Conservation (phyloP, 2,329 filamentous ascomycete species). For the Colletotrichum sojae region DNA sequence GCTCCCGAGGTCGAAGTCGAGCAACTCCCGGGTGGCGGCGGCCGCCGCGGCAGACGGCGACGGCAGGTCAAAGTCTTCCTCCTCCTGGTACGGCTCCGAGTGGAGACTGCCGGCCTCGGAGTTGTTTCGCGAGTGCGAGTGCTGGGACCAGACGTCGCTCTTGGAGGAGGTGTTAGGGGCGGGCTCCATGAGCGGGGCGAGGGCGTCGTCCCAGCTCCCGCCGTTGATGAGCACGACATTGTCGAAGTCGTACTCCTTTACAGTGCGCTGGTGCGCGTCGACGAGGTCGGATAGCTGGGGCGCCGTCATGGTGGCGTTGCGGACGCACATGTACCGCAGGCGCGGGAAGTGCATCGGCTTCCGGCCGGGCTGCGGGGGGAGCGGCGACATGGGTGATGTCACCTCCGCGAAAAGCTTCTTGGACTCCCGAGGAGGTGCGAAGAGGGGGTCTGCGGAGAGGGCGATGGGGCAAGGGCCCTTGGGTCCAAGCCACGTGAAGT, state of each 20-base stretch:
- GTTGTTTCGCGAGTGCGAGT: slow-evolving; percentile 54
- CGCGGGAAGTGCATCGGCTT: slow-evolving; percentile 75
- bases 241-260: slow-evolving; percentile 86
- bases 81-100: slow-evolving; percentile 46
- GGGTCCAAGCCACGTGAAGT: slow-evolving; percentile 82
- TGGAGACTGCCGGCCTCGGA: slow-evolving; percentile 48
- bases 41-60: slow-evolving; percentile 68
- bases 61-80: slow-evolving; percentile 53
- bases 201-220: slow-evolving; percentile 85
- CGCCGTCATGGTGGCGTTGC: slow-evolving; percentile 80
- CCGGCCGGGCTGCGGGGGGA: slow-evolving; percentile 66
- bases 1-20: slow-evolving; percentile 53
- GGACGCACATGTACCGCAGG: slow-evolving; percentile 77
- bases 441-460: slow-evolving; percentile 78
- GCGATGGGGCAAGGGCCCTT: slow-evolving; percentile 83
- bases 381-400: slow-evolving; percentile 74
- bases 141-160: slow-evolving; percentile 58
- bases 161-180: slow-evolving; percentile 51
- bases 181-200: slow-evolving; percentile 75
- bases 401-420: slow-evolving; percentile 76
- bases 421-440: slow-evolving; percentile 66
- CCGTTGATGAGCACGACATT: slow-evolving; percentile 77
- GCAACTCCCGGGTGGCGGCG: slow-evolving; percentile 66
- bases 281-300: slow-evolving; percentile 80
- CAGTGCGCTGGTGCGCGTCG: slow-evolving; percentile 73